phyloP scores from a whole-genome alignment of 2,329 filamentous ascomycete species.

The Macroventuria anomochaeta region DNA sequence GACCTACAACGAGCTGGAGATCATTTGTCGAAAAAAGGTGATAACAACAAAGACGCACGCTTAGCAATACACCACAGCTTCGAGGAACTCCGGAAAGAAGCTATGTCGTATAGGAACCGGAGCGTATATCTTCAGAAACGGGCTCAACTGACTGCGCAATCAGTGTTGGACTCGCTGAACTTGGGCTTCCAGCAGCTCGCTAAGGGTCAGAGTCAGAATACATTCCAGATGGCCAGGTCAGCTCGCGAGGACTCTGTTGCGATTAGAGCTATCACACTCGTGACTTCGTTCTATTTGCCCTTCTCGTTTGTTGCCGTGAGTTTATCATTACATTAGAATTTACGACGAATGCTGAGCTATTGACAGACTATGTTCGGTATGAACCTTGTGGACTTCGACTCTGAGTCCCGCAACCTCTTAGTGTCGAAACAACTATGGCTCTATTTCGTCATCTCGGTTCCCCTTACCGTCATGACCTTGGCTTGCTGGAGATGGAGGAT shows the following conservation, averaged over 20 bases:
- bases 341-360: too few species aligned
- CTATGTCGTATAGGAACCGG: background rate
- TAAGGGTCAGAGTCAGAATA: conserved; percentile 4
- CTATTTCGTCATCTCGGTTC: conserved; percentile 6
- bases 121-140: background rate
- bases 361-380: conserved; percentile 14
- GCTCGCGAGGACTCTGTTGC: conserved; percentile 10
- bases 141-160: conserved; percentile 1
- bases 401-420: conserved; percentile 2
- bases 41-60: too few species aligned
- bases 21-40: background rate
- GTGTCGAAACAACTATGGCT: conserved; percentile 10
- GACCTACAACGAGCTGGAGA: background rate
- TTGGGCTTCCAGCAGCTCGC: conserved; percentile 6
- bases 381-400: conserved; percentile 10
- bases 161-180: conserved; percentile 6
- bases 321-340: too few species aligned
- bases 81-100: background rate
- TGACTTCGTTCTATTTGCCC: conserved; percentile 11
- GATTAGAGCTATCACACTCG: conserved; percentile 8
- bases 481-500: conserved; percentile 9
- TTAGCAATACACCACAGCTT: background rate
- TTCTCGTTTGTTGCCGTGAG: conserved; percentile 15
- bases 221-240: background rate
- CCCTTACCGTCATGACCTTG: conserved; percentile 1